Conservation (phyloP, 805 yeast species). For the Kuraishia molischiana region DNA sequence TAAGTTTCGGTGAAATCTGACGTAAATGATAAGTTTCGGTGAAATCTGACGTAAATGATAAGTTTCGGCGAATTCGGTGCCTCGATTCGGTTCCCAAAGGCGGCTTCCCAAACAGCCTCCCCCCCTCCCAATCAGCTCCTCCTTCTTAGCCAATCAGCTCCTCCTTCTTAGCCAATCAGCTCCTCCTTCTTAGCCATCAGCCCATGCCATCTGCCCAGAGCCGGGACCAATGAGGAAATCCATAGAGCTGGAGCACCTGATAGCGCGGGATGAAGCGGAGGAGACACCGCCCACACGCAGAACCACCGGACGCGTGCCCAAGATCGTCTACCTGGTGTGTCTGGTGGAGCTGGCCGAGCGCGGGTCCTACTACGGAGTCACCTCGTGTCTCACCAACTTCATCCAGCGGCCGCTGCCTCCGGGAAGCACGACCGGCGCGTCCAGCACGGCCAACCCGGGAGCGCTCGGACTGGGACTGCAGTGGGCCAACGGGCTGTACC, state of each 20-base stretch:
- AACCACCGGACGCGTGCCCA: slow-evolving; percentile 15
- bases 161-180: no score
- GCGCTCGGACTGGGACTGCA: slow-evolving; percentile 37
- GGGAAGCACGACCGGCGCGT: slow-evolving; percentile 21
- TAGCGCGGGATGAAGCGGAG: neutral
- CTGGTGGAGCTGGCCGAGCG: slow-evolving; percentile 42
- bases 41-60: no score
- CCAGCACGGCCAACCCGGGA: slow-evolving; percentile 39
- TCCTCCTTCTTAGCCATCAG: no score
- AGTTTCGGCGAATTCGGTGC: no score
- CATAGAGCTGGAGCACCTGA: neutral
- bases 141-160: no score
- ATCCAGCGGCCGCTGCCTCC: slow-evolving; percentile 42
- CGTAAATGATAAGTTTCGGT: no score
- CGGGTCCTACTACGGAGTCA: slow-evolving; percentile 41
- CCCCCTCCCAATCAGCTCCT: no score
- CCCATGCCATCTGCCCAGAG: no score
- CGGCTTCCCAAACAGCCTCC: no score
- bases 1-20: no score
- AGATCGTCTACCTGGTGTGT: slow-evolving; percentile 40
- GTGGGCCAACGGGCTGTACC: slow-evolving; percentile 36
- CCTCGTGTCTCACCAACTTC: slow-evolving; percentile 33
- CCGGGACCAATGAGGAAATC: no score
- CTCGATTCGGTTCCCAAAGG: no score
- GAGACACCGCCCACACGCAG: neutral